phyloP scores from a whole-genome alignment of 805 yeast species.

The Candida odintsovae region DNA sequence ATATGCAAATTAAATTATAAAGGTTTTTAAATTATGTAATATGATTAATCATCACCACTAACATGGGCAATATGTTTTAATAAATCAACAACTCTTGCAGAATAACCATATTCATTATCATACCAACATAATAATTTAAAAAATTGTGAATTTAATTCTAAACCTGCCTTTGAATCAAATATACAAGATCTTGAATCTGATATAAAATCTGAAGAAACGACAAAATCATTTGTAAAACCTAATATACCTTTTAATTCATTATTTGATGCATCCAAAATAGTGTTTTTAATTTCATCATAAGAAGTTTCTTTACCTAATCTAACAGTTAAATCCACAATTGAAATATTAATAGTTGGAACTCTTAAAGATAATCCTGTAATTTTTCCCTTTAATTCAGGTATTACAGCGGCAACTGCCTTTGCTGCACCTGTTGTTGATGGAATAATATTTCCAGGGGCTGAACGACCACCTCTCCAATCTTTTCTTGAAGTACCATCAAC shows the following conservation, averaged over 20 bases:
- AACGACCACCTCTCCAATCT: constrained; percentile 99
- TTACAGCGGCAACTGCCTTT: constrained; percentile 94
- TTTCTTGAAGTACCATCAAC: constrained; percentile 96
- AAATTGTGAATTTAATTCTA: constrained; percentile 78
- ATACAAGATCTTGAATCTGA: constrained; percentile 80
- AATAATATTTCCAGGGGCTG: constrained; percentile 92
- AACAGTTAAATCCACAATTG: constrained; percentile 89
- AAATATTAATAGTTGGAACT: constrained; percentile 91
- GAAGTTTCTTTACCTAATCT: constrained; percentile 71
- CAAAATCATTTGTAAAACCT: constrained; percentile 90
- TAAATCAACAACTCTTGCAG: constrained; percentile 92
- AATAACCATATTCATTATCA: constrained; percentile 95
- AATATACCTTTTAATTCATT: constrained; percentile 74
- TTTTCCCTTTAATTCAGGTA: constrained; percentile 86
- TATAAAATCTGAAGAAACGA: constrained; percentile 86
- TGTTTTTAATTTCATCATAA: constrained; percentile 77
- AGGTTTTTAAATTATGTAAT: no score
- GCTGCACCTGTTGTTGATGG: constrained; percentile 98
- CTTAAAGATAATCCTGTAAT: constrained; percentile 92
- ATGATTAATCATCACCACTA: constrained; percentile 5
- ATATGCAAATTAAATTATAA: no score
- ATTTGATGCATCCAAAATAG: constrained; percentile 71
- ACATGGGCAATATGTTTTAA: constrained; percentile 64
- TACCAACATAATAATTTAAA: constrained; percentile 92
- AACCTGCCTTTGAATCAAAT: constrained; percentile 90